Percentiles rank a stretch among this genome's conserved stretches.
Conservation (phyloP, 2,329 filamentous ascomycete genomes). For the Fusarium decemcellulare region DNA sequence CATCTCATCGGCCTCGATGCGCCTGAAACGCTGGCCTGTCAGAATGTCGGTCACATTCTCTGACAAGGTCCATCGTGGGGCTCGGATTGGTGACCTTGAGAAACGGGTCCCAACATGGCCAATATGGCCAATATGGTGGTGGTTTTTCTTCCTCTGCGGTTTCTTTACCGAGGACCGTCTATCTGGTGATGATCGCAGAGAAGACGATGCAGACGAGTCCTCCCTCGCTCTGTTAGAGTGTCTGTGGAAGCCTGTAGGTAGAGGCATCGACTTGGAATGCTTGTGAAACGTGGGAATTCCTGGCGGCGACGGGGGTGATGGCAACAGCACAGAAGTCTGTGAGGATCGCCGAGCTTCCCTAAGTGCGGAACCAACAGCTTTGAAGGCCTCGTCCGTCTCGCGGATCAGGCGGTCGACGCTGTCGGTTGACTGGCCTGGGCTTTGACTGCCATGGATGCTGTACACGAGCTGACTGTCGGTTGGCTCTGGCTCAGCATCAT, state of each 20-base stretch:
- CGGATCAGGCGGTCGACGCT: slow-evolving; percentile 62
- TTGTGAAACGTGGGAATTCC: slow-evolving; percentile 31
- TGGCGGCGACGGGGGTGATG: slow-evolving; percentile 33
- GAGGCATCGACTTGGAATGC: slow-evolving; percentile 44
- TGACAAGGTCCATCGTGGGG: slow-evolving; percentile 66
- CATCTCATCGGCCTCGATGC: slow-evolving; percentile 72
- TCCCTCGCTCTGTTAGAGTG: slow-evolving; percentile 23
- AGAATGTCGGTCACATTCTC: slow-evolving; percentile 72
- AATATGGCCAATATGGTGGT: background rate
- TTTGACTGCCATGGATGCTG: slow-evolving; percentile 36
- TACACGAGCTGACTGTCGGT: slow-evolving; percentile 21
- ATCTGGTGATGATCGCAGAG: slow-evolving; percentile 32
- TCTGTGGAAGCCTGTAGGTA: slow-evolving; percentile 36
- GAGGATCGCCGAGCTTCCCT: slow-evolving; percentile 50
- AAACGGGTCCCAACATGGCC: slow-evolving; percentile 19
- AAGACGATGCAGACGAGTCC: slow-evolving; percentile 22
- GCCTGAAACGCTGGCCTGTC: slow-evolving; percentile 67
- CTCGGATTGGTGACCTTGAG: slow-evolving; percentile 35
- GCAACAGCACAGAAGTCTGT: slow-evolving; percentile 26
- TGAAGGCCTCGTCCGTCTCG: slow-evolving; percentile 66
- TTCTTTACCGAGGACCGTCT: slow-evolving; percentile 56
- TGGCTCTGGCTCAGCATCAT: slow-evolving; percentile 18
- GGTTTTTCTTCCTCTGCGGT: slow-evolving; percentile 57
- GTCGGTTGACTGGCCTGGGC: slow-evolving; percentile 48
- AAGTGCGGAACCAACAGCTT: slow-evolving; percentile 59